Conservation (phyloP, 257 asterid genomes). For the Solanum bukasovii region DNA sequence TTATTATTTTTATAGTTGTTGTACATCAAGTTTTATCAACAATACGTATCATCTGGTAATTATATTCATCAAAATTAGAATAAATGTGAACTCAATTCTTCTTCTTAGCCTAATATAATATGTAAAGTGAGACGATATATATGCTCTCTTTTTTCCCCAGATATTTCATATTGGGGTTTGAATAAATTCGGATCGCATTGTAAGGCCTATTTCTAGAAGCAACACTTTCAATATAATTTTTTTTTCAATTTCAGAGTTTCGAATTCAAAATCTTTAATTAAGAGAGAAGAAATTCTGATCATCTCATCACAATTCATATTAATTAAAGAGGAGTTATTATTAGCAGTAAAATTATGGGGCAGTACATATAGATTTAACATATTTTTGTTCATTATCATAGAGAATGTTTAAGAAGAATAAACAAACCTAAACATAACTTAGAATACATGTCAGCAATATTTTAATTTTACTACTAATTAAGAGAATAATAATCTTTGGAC, state of each 20-base stretch:
- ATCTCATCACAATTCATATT: background rate
- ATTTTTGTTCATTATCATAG: background rate
- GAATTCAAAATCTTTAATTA: background rate
- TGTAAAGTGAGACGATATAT: background rate
- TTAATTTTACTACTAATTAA: background rate
- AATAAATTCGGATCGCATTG: background rate
- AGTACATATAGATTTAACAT: background rate
- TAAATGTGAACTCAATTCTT: background rate
- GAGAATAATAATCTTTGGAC: background rate
- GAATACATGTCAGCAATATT: background rate
- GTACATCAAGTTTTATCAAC: no score
- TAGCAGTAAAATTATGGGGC: background rate
- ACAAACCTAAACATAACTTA: background rate
- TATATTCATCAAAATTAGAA: no score
- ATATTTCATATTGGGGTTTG: accelerated
- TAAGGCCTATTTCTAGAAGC: background rate
- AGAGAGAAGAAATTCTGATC: background rate
- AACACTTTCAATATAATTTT: background rate
- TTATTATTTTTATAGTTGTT: no score
- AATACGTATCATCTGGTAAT: no score
- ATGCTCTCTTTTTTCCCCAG: no score
- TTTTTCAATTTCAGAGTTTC: accelerated
- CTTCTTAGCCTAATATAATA: background rate
- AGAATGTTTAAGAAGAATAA: background rate
- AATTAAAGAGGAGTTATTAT: background rate